Evolutionary conservation across 192 early-diverging fungal genomes (phyloP).

Genomic region (Gamsiella multidivaricata): DNA sequence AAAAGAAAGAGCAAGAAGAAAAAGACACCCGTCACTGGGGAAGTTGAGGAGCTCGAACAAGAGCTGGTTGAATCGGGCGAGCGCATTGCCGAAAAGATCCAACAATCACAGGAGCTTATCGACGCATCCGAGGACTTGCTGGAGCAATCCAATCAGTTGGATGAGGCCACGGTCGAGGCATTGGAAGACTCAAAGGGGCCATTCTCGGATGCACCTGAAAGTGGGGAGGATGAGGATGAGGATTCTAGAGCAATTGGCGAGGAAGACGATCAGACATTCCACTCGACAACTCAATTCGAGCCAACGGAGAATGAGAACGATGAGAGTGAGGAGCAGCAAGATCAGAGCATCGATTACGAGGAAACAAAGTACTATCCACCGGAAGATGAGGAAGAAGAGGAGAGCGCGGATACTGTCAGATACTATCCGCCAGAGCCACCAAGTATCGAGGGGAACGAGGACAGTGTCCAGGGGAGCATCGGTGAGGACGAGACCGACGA

Average conservation of each 20-base stretch:
- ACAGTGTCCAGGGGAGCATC: too few relatives aligned
- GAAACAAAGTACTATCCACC: neutral
- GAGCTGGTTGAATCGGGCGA: slow-evolving; percentile 1
- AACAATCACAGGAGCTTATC: slow-evolving; percentile 19
- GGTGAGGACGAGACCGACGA: neutral
- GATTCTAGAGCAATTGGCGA: neutral
- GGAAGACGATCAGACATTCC: slow-evolving; percentile 33
- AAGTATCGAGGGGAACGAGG: neutral
- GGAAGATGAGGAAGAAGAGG: slow-evolving; percentile 25
- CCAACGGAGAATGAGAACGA: neutral
- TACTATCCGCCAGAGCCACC: slow-evolving; percentile 35
- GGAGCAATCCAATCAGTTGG: neutral
- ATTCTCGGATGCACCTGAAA: slow-evolving; percentile 2
- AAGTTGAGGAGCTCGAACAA: slow-evolving; percentile 8
- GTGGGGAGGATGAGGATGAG: neutral
- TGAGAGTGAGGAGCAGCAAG: neutral
- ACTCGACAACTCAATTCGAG: slow-evolving; percentile 23
- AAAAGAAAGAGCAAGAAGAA: slow-evolving; percentile 26
- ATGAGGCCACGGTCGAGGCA: neutral
- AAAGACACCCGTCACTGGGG: slow-evolving; percentile 4
- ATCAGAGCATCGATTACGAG: slow-evolving; percentile 6
- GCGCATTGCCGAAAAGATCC: slow-evolving; percentile 26
- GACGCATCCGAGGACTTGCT: slow-evolving; percentile 15
- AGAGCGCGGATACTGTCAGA: slow-evolving; percentile 28
- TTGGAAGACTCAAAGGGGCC: neutral